These are phyloP conservation scores for Fusarium staphyleae DNA, from an alignment of 2,329 filamentous ascomycete species.

Conservation along the genomic window DNA sequence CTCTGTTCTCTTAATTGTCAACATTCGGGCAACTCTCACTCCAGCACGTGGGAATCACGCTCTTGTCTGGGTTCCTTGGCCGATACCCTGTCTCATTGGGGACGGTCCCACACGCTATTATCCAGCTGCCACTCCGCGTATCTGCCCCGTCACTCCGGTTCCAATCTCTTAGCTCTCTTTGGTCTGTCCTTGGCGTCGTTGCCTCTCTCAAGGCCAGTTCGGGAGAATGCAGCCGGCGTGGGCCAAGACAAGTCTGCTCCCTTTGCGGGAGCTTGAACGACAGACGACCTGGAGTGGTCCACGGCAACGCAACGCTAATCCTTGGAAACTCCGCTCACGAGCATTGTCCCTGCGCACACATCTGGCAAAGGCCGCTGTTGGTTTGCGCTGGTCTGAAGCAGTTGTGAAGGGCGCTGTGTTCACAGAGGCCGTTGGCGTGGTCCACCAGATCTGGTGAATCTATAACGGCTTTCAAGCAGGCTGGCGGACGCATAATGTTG, in stretches of 20 bases:
- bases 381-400: conserved; percentile 31
- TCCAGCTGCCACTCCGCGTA: conserved; percentile 11
- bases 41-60: conserved; percentile 19
- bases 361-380: conserved; percentile 34
- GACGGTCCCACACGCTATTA: conserved; percentile 17
- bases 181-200: conserved; percentile 1
- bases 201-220: not conserved
- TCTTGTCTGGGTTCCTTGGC: conserved; percentile 9
- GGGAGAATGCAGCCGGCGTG: not conserved
- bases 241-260: conserved; percentile 4
- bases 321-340: conserved; percentile 14
- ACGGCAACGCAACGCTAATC: not conserved
- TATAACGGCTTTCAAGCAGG: conserved; percentile 1
- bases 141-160: conserved; percentile 12
- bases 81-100: conserved; percentile 23
- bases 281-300: not conserved
- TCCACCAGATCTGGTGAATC: conserved; percentile 24
- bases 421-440: conserved; percentile 35
- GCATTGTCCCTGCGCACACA: conserved; percentile 38
- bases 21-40: conserved; percentile 1
- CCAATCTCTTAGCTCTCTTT: conserved; percentile 4
- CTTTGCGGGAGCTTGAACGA: not conserved
- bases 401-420: conserved; percentile 36
- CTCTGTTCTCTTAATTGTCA: conserved; percentile 1
- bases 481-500: conserved; percentile 5